Base-by-base conservation (phyloP, 2,329 filamentous ascomycete genomes). In the Microdochium paspali region DNA sequence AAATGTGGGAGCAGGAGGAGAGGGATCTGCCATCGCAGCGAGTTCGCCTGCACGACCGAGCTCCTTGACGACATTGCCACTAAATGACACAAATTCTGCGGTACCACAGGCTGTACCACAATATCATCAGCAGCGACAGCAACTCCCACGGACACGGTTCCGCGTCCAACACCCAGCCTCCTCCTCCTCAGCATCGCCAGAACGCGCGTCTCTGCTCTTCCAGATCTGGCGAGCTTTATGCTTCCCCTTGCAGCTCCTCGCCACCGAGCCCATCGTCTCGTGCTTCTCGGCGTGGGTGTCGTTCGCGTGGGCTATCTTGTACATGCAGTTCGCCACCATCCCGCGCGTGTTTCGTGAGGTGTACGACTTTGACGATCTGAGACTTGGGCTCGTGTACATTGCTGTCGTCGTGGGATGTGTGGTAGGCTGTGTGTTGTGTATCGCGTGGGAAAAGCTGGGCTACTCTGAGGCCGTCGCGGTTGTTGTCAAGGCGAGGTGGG, bases 251-350 rank as follows among this genome's bases (percentile, higher is more conserved):
- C 56, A 54, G 7, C 70, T 82, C 4, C 70, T 82, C 5, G 56
- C 72, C 23, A 82, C 77, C 0, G 79, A 82, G 51, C 75, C 77
- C 0, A 76, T 81, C 12, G 75, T 82, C 1, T 80, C 80, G 58
- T 80, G 71, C 66, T 88, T 88, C 64, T 81, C 79, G 0, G 66
- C 85, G 3, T 88, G 85, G 81, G 77, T 82, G 0, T 72, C 82
- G 0, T 88, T 88, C 61, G 79, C 76, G 44, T 88, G 83, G 80
- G 82, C 78, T 0, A 73, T 87, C 1, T 69, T 88, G 0, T 88
- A 87, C 60, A 70, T 88, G 49, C 66, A 80, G 72, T 61, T 68
- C 35, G 65, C 60, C 53, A 66, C 63, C 3, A 74, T 88, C 10
- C 82, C 84, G 0, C 69, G 87, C 2, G 77, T 86, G n/a, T 87